These are phyloP conservation scores for Citrus medica DNA, from an alignment of 345 rosid genomes.

Conservation along the genomic window DNA sequence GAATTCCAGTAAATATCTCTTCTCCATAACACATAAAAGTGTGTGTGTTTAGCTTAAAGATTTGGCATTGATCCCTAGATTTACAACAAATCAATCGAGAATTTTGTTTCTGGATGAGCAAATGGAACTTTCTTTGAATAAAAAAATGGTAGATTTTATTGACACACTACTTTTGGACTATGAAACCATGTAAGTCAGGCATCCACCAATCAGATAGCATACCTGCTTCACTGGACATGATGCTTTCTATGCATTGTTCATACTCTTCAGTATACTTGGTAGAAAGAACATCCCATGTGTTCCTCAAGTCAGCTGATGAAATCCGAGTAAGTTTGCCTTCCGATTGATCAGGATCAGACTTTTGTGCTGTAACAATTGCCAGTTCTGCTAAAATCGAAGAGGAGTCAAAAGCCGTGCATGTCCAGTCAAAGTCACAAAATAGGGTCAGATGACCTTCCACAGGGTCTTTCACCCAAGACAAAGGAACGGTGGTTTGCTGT, in stretches of 20 bases:
- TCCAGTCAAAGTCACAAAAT: slow-evolving; percentile 62
- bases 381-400: slow-evolving; percentile 59
- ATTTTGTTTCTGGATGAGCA: not conserved
- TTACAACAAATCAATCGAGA: not conserved
- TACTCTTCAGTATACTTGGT: slow-evolving; percentile 44
- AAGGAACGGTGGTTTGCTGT: slow-evolving; percentile 41
- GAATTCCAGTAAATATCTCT: not conserved
- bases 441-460: slow-evolving; percentile 28
- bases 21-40: not conserved
- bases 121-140: not conserved
- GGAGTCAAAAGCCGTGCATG: slow-evolving; percentile 56
- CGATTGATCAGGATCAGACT: slow-evolving; percentile 24
- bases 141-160: not conserved
- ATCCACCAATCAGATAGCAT: slow-evolving; percentile 7
- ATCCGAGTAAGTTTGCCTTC: slow-evolving; percentile 28
- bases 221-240: slow-evolving; percentile 32
- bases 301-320: slow-evolving; percentile 47
- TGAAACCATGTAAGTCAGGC: not conserved
- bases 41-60: not conserved
- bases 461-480: slow-evolving; percentile 31
- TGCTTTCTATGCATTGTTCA: slow-evolving; percentile 43
- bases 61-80: not conserved
- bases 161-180: not conserved
- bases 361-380: slow-evolving; percentile 49
- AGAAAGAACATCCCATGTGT: slow-evolving; percentile 42